phyloP scores from a whole-genome alignment of 192 early-diverging fungal species.

The Hyaloraphidium curvatum region DNA sequence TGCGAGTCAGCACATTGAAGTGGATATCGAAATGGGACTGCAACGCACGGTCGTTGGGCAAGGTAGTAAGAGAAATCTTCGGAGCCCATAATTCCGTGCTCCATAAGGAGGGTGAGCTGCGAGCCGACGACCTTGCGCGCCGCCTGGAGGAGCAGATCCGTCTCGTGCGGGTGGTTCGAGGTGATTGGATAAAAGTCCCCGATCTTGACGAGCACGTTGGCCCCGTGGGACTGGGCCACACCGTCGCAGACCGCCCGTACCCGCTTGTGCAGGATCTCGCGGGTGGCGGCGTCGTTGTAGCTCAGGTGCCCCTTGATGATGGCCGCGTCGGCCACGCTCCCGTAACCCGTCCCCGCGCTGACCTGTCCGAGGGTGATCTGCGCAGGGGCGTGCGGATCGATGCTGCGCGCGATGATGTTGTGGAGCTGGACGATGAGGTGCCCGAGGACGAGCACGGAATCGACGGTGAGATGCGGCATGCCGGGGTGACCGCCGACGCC shows the following conservation, averaged over 20 bases:
- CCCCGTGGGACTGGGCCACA: background rate
- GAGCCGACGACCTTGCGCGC: background rate
- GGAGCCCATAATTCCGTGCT: background rate
- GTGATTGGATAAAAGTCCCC: background rate
- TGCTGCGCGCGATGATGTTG: background rate
- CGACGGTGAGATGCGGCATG: constrained; percentile 1
- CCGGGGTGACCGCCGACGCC: background rate
- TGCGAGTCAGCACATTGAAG: too few relatives aligned
- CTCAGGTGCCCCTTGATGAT: background rate
- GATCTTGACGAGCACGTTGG: background rate
- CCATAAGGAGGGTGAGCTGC: background rate
- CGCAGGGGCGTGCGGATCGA: background rate
- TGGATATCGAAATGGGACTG: too few relatives aligned
- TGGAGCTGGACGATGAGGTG: background rate
- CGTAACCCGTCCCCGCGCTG: background rate
- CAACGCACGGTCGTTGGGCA: background rate
- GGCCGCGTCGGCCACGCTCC: background rate
- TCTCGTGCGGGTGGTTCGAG: background rate
- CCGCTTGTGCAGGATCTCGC: background rate
- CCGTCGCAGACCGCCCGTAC: background rate
- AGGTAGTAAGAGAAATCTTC: constrained; percentile 2
- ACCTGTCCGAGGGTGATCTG: background rate
- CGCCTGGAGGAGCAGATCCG: background rate
- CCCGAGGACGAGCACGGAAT: background rate
- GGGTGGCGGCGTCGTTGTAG: background rate